Evolutionary conservation across 345 rosid species (phyloP).

Genomic region (Noccaea bulbosa): DNA sequence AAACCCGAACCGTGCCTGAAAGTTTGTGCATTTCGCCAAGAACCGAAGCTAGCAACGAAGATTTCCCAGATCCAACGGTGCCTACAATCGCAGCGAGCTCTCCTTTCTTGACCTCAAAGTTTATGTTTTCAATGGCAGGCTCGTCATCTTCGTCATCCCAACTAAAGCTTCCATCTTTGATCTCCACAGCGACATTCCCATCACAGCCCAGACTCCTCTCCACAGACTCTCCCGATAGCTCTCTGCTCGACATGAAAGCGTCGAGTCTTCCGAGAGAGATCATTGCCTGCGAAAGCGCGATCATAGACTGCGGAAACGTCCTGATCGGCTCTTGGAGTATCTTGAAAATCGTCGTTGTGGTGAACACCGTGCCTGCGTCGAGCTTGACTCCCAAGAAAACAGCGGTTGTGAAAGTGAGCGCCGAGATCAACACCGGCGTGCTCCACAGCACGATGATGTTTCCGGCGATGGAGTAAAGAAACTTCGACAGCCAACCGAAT

Average conservation of each 20-base stretch:
- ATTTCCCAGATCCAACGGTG: slow-evolving; percentile 92
- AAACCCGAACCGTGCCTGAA: slow-evolving; percentile 78
- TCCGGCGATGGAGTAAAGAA: slow-evolving; percentile 69
- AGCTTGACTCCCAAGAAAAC: slow-evolving; percentile 66
- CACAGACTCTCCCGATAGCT: slow-evolving; percentile 58
- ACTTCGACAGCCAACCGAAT: slow-evolving; percentile 85
- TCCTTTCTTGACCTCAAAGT: slow-evolving; percentile 71
- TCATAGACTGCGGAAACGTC: slow-evolving; percentile 91
- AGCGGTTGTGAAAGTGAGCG: slow-evolving; percentile 78
- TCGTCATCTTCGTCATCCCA: slow-evolving; percentile 95
- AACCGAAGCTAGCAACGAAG: slow-evolving; percentile 78
- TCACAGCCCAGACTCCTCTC: slow-evolving; percentile 67
- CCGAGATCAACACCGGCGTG: slow-evolving; percentile 74
- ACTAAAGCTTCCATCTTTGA: slow-evolving; percentile 70
- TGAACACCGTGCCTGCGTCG: slow-evolving; percentile 88
- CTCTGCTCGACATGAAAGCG: slow-evolving; percentile 75
- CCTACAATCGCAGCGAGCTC: slow-evolving; percentile 90
- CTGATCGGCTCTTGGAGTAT: slow-evolving; percentile 95
- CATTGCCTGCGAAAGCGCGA: slow-evolving; percentile 92
- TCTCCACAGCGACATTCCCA: slow-evolving; percentile 63
- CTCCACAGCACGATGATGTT: slow-evolving; percentile 87
- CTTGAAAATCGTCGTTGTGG: slow-evolving; percentile 81
- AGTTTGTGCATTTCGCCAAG: slow-evolving; percentile 97
- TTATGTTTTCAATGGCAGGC: slow-evolving; percentile 61
- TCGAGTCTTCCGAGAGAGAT: slow-evolving; percentile 84